A percentile compares a stretch with the other conserved stretches of the same genome.
These are phyloP conservation scores for Puccinia triticina DNA, from an alignment of 1,284 basidiomycete species.

Conservation along the genomic window DNA sequence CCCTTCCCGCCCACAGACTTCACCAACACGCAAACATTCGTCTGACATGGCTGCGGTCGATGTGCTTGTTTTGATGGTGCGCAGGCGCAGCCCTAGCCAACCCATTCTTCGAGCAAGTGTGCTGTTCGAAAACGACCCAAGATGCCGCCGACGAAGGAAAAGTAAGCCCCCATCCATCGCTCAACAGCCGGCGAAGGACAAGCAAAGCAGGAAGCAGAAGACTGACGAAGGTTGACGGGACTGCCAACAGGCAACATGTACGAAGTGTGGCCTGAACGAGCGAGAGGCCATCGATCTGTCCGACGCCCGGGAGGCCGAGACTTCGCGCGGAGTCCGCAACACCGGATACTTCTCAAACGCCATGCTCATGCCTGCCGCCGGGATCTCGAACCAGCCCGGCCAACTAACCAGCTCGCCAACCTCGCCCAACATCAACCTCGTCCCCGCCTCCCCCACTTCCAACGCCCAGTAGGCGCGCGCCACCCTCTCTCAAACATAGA, in stretches of 20 bases:
- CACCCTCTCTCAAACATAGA: too few species aligned
- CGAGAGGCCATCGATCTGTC: slow-evolving; percentile 39
- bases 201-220: not conserved
- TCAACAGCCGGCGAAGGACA: not conserved
- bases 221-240: not conserved
- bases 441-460: not conserved
- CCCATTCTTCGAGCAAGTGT: slow-evolving; percentile 48
- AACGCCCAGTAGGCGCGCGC: not conserved
- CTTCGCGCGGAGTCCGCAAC: slow-evolving; percentile 17
- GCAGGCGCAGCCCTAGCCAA: slow-evolving; percentile 46
- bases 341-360: slow-evolving; percentile 51
- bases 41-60: not conserved
- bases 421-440: not conserved
- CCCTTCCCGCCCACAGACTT: not conserved
- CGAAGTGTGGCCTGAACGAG: slow-evolving; percentile 47
- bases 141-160: slow-evolving; percentile 21
- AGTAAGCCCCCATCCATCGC: not conserved
- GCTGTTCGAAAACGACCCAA: slow-evolving; percentile 27
- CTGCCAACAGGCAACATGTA: slow-evolving; percentile 29
- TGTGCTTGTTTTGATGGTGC: not conserved
- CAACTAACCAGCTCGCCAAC: not conserved
- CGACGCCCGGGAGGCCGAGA: slow-evolving; percentile 31
- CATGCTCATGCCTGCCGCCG: slow-evolving; percentile 37
- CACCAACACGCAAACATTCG: not conserved
- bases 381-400: slow-evolving; percentile 21